Conservation (phyloP, 495 filamentous ascomycete species). For the Parmelia sp. region DNA sequence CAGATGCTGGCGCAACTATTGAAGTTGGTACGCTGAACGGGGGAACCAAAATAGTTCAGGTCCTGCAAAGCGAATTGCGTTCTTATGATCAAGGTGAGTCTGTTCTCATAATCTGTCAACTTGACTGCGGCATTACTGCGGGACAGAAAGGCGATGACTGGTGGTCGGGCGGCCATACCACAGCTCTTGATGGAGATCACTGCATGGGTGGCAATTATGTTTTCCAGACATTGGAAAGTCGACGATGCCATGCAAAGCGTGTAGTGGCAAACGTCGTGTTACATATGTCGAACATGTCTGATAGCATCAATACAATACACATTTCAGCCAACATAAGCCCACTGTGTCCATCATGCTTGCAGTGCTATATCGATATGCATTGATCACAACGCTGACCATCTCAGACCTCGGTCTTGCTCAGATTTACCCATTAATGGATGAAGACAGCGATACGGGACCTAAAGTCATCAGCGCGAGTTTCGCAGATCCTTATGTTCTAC, state of each 20-base stretch:
- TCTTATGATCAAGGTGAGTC: slow-evolving; percentile 79
- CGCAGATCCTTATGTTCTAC: slow-evolving; percentile 77
- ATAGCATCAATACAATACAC: slow-evolving; percentile 31
- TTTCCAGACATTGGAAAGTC: not conserved
- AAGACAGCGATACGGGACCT: slow-evolving; percentile 63
- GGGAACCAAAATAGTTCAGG: slow-evolving; percentile 72
- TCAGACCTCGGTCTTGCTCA: slow-evolving; percentile 80
- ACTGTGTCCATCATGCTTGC: slow-evolving; percentile 16
- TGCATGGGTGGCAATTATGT: not conserved
- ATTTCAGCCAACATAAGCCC: slow-evolving; percentile 11
- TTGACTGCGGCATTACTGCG: not conserved
- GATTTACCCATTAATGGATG: slow-evolving; percentile 84
- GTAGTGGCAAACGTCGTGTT: not conserved
- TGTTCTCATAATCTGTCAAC: slow-evolving; percentile 4
- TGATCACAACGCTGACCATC: slow-evolving; percentile 19
- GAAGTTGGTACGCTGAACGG: slow-evolving; percentile 71
- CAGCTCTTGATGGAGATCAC: not conserved
- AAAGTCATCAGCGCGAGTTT: slow-evolving; percentile 76
- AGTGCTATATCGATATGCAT: slow-evolving; percentile 11
- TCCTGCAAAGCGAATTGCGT: slow-evolving; percentile 74
- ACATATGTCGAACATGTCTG: slow-evolving; percentile 21
- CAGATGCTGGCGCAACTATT: slow-evolving; percentile 73
- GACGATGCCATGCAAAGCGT: not conserved
- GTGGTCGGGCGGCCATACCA: not conserved
- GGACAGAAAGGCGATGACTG: not conserved